A percentile compares a stretch with the other conserved stretches of the same genome.
phyloP scores from a whole-genome alignment of 2,329 filamentous ascomycete genomes.

The Colletotrichum incanum region DNA sequence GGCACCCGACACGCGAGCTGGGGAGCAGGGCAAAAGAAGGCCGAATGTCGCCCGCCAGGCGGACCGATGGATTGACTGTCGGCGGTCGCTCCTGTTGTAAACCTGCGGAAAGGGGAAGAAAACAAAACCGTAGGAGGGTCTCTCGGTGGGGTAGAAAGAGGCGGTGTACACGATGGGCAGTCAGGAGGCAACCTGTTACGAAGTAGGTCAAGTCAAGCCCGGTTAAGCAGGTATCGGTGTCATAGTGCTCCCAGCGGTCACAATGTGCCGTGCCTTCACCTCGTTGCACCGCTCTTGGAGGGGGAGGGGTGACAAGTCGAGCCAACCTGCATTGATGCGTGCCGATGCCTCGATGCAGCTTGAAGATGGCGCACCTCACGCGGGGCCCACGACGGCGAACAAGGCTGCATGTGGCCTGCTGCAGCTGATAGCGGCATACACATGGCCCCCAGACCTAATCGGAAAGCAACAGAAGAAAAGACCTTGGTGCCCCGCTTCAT shows the following conservation, averaged over 20 bases:
- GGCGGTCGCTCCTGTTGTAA: slow-evolving; percentile 27
- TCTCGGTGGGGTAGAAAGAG: slow-evolving; percentile 36
- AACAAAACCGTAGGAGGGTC: slow-evolving; percentile 13
- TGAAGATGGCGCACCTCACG: slow-evolving; percentile 27
- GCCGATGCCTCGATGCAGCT: slow-evolving; percentile 27
- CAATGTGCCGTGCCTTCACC: slow-evolving; percentile 6
- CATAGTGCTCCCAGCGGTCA: background rate
- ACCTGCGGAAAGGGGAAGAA: background rate
- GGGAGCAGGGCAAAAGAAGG: slow-evolving; percentile 6
- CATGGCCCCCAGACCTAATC: background rate
- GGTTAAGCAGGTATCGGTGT: background rate
- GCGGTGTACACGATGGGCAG: slow-evolving; percentile 35
- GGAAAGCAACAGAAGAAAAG: background rate
- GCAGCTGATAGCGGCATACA: slow-evolving; percentile 21
- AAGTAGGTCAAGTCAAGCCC: background rate
- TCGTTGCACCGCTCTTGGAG: slow-evolving; percentile 3
- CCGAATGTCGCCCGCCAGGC: slow-evolving; percentile 25
- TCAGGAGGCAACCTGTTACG: slow-evolving; percentile 28
- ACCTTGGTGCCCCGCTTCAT: background rate
- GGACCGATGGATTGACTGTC: slow-evolving; percentile 17
- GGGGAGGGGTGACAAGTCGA: slow-evolving; percentile 4
- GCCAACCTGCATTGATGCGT: slow-evolving; percentile 23
- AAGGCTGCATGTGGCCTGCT: slow-evolving; percentile 30
- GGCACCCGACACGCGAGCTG: slow-evolving; percentile 11
- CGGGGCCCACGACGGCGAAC: slow-evolving; percentile 12